These are phyloP conservation scores for Chytriomyces hyalinus DNA, from an alignment of 192 early-diverging fungal species.

Conservation along the genomic window DNA sequence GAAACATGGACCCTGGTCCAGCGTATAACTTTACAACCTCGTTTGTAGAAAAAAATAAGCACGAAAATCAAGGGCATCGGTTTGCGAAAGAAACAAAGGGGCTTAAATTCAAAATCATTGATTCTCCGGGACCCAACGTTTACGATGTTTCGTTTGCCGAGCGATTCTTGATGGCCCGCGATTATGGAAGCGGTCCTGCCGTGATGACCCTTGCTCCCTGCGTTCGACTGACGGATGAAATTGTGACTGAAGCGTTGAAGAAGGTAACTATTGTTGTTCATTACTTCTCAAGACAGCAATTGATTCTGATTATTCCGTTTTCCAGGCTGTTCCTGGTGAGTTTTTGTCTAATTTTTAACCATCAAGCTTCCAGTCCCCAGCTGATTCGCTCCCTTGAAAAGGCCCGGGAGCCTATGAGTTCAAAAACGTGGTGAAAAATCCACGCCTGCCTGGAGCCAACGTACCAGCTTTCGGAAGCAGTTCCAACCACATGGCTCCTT, in stretches of 20 bases:
- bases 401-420: conserved; percentile 58
- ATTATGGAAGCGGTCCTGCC: conserved; percentile 51
- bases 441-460: conserved; percentile 5
- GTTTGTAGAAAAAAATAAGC: conserved; percentile 52
- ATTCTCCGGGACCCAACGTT: conserved; percentile 49
- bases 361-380: background rate
- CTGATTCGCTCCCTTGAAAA: conserved; percentile 24
- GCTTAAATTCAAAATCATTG: conserved; percentile 39
- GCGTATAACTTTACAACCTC: conserved; percentile 54
- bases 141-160: conserved; percentile 45
- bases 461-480: conserved; percentile 36
- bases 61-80: conserved; percentile 42
- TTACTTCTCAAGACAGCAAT: background rate
- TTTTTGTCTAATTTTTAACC: background rate
- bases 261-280: conserved; percentile 41
- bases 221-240: conserved; percentile 55
- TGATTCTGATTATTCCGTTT: background rate
- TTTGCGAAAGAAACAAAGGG: conserved; percentile 44
- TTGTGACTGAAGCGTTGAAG: conserved; percentile 47
- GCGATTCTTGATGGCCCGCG: conserved; percentile 29
- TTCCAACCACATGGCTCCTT: conserved; percentile 18
- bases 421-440: conserved; percentile 33
- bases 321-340: conserved; percentile 29
- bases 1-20: conserved; percentile 38
- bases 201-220: conserved; percentile 63